These are phyloP conservation scores for Oryza punctata DNA, from an alignment of 176 grass and related monocot species.

Conservation along the genomic window DNA sequence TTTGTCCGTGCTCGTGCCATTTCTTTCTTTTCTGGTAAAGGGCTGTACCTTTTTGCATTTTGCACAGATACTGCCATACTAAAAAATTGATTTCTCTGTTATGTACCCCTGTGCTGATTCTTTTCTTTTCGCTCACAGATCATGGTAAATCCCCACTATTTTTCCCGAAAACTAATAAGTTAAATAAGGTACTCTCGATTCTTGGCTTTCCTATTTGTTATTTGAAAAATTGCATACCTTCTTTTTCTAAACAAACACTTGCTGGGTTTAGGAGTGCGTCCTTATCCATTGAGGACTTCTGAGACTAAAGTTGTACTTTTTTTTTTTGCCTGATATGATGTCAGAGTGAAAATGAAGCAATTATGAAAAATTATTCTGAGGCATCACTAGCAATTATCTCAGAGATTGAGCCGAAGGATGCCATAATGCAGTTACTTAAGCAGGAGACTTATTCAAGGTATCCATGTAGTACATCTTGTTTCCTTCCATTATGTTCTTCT, in stretches of 20 bases:
- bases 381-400: conserved; percentile 65
- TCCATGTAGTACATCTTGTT: conserved; percentile 3
- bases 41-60: neutral
- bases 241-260: conserved; percentile 13
- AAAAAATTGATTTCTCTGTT: conserved; percentile 1
- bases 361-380: conserved; percentile 46
- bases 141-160: conserved; percentile 28
- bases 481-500: conserved; percentile 5
- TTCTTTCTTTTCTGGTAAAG: conserved; percentile 14
- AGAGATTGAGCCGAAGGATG: conserved; percentile 76
- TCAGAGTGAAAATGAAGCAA: conserved; percentile 49
- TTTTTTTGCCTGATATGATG: conserved; percentile 6
- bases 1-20: neutral
- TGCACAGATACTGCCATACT: neutral
- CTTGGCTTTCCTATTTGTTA: conserved; percentile 14
- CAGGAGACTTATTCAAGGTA: conserved; percentile 93
- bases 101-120: neutral
- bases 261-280: neutral
- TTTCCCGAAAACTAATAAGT: neutral
- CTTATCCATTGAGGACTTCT: conserved; percentile 15
- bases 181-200: conserved; percentile 36
- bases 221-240: neutral
- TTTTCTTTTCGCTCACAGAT: conserved; percentile 38
- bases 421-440: conserved; percentile 76
- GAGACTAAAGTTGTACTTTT: neutral